Base-by-base conservation (phyloP, 495 filamentous ascomycete genomes). In the Penicillium coffeae region DNA sequence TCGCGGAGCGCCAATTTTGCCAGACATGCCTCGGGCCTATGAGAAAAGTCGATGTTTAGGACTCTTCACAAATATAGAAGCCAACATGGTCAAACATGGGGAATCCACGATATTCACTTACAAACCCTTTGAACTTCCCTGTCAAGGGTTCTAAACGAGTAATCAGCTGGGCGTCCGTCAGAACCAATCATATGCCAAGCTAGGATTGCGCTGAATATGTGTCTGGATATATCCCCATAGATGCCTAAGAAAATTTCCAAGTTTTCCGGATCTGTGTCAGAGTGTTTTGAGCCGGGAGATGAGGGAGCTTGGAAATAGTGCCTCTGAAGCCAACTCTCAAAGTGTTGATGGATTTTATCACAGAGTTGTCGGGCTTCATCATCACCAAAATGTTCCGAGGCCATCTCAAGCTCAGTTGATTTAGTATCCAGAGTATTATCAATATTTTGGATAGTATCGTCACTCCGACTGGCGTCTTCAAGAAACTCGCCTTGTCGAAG, bases 1-100 rank as follows among this genome's bases (percentile, higher is more conserved):
- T 54, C 2, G 50, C 30, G 10, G 39, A 36, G 12, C 54, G 50
- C 57, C 54, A 60, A 16, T 47, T 35, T 22, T 51, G 48, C 38
- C 53, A 44, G 3, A 49, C 21, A 13, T 48, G 15, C 8, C 18
- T 32, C 5, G 47, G 48, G 18, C 13, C 57, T 60, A 19, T 30
- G 13, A 38, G 1, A 8, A 3, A 8, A 38, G 14, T 3, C 4
- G 8, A n/a, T n/a, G n/a, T n/a, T n/a, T n/a, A n/a, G n/a, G n/a
- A n/a, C n/a, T n/a, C n/a, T n/a, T n/a, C n/a, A n/a, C n/a, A n/a
- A n/a, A n/a, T n/a, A n/a, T n/a, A n/a, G n/a, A n/a, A n/a, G n/a
- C n/a, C n/a, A n/a, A n/a, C n/a, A n/a, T 27, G 12, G 10, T 44
- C 46, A 34, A 36, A 19, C 33, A 27, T 21, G 4, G 33, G 40